Evolutionary conservation across 192 early-diverging fungal genomes (phyloP).

Genomic region (Gigaspora rosea): DNA sequence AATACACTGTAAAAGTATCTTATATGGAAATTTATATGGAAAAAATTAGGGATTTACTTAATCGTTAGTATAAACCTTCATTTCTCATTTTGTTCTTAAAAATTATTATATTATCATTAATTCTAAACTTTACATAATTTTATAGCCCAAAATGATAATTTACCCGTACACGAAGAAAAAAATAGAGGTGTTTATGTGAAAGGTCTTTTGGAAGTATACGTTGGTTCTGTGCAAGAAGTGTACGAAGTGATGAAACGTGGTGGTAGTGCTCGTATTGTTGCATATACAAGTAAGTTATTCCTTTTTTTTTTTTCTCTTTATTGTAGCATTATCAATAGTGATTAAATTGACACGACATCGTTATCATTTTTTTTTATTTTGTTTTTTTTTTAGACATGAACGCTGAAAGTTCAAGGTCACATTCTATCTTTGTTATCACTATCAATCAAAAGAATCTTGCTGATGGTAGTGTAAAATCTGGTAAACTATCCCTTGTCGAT

Average conservation of each 20-base stretch:
- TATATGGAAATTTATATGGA: slow-evolving; percentile 99
- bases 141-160: slow-evolving; percentile 79
- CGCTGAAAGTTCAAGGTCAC: slow-evolving; percentile 95
- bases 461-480: slow-evolving; percentile 86
- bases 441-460: slow-evolving; percentile 92
- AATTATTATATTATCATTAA: background rate
- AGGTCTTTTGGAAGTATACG: slow-evolving; percentile 95
- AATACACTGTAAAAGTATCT: slow-evolving; percentile 98
- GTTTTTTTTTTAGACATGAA: slow-evolving; percentile 81
- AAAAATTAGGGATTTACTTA: slow-evolving; percentile 93
- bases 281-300: slow-evolving; percentile 78
- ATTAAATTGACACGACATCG: background rate
- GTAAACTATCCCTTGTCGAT: slow-evolving; percentile 96
- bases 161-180: slow-evolving; percentile 98
- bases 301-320: background rate
- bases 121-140: background rate
- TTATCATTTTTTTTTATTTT: slow-evolving; percentile 23
- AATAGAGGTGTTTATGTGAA: slow-evolving; percentile 97
- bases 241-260: slow-evolving; percentile 98
- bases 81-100: background rate
- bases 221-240: slow-evolving; percentile 91
- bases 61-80: slow-evolving; percentile 57
- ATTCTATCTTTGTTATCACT: slow-evolving; percentile 98
- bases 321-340: background rate
- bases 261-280: slow-evolving; percentile 82